Percentiles rank a stretch among this genome's conserved stretches.
Conservation (phyloP, 1,284 basidiomycete species). For the Tremellales sp. region DNA sequence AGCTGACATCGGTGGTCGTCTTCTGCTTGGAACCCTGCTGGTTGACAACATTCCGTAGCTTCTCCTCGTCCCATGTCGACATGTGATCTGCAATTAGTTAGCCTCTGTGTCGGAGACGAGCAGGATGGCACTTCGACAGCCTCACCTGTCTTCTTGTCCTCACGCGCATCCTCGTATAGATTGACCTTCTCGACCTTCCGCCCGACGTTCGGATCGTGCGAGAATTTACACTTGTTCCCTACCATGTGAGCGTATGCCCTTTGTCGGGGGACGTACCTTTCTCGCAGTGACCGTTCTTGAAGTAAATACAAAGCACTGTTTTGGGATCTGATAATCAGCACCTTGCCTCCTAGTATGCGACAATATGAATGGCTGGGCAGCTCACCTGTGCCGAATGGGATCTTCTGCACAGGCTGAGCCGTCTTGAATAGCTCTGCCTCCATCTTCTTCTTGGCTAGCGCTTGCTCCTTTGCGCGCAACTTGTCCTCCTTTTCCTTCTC, state of each 20-base stretch:
- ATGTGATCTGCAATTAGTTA: slow-evolving; percentile 52
- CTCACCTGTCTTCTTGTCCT: slow-evolving; percentile 65
- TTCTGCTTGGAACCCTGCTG: slow-evolving; percentile 87
- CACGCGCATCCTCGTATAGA: slow-evolving; percentile 83
- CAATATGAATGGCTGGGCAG: not conserved
- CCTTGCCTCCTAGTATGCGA: too few species aligned
- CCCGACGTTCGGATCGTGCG: slow-evolving; percentile 82
- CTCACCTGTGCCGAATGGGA: slow-evolving; percentile 80
- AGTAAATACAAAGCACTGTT: slow-evolving; percentile 80
- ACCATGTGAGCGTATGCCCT: not conserved
- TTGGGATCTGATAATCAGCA: slow-evolving; percentile 64
- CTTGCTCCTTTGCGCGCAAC: slow-evolving; percentile 71
- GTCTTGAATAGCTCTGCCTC: slow-evolving; percentile 66
- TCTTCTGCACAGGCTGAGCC: slow-evolving; percentile 69
- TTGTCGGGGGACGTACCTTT: slow-evolving; percentile 55
- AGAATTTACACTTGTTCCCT: slow-evolving; percentile 87
- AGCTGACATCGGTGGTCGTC: slow-evolving; percentile 81
- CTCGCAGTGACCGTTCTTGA: slow-evolving; percentile 81
- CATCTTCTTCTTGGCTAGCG: slow-evolving; percentile 77
- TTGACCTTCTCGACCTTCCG: slow-evolving; percentile 96
- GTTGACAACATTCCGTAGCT: slow-evolving; percentile 70
- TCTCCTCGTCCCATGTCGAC: slow-evolving; percentile 97
- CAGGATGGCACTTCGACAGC: slow-evolving; percentile 10
- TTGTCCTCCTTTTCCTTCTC: slow-evolving; percentile 76
- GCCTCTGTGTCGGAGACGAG: not conserved